A percentile compares a stretch with the other conserved stretches of the same genome.
phyloP scores from a whole-genome alignment of 1,139 yeast species.

The Kodamaea sp. region DNA sequence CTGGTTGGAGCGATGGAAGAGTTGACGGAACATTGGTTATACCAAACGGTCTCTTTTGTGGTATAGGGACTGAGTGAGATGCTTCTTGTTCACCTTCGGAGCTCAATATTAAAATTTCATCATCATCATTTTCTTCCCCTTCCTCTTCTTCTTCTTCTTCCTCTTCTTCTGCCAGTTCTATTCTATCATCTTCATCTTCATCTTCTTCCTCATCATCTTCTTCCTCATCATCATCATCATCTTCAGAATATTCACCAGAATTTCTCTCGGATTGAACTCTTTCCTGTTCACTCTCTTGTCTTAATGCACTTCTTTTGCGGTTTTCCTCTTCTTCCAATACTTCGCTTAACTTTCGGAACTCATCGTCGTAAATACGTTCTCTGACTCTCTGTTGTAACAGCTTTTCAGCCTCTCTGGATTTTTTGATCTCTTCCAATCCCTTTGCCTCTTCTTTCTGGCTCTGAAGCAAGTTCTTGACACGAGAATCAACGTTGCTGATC shows the following conservation, averaged over 20 bases:
- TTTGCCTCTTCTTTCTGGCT: slow-evolving; percentile 40
- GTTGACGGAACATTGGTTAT: not conserved
- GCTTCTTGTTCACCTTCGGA: not conserved
- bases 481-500: slow-evolving; percentile 48
- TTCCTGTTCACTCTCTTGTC: slow-evolving; percentile 9
- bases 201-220: not conserved
- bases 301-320: slow-evolving; percentile 11
- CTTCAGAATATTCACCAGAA: slow-evolving; percentile 11
- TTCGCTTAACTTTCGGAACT: slow-evolving; percentile 40
- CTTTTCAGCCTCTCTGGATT: slow-evolving; percentile 29
- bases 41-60: not conserved
- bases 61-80: not conserved
- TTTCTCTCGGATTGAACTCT: slow-evolving; percentile 8
- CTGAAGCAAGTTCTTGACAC: slow-evolving; percentile 42
- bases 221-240: slow-evolving; percentile 2
- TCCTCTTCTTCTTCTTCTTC: slow-evolving; percentile 1
- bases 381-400: slow-evolving; percentile 27
- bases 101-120: not conserved
- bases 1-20: no score
- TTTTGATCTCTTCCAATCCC: slow-evolving; percentile 22
- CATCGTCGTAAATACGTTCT: slow-evolving; percentile 36
- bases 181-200: not conserved
- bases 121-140: not conserved
- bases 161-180: not conserved
- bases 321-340: slow-evolving; percentile 18